Conservation (phyloP, 2,329 filamentous ascomycete species). For the Cladosporium colombiae region DNA sequence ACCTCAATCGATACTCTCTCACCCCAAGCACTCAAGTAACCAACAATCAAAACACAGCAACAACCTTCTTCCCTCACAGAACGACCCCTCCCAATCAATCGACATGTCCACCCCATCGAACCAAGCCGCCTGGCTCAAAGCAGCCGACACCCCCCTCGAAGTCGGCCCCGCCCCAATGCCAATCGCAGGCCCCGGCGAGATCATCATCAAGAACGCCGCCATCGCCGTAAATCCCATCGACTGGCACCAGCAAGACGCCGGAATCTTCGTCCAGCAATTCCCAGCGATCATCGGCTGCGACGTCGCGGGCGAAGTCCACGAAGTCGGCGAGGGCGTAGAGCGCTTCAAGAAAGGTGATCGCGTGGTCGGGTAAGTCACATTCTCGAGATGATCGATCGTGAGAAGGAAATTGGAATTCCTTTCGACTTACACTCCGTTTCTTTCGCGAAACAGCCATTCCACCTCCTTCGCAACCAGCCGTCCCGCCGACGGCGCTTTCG, state of each 20-base stretch:
- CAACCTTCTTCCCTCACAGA: not conserved
- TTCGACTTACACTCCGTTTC: not conserved
- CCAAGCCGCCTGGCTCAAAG: not conserved
- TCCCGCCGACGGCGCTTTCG: slow-evolving; percentile 28
- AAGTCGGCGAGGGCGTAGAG: slow-evolving; percentile 31
- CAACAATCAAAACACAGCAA: not conserved
- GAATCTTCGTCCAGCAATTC: slow-evolving; percentile 13
- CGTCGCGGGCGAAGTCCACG: slow-evolving; percentile 32
- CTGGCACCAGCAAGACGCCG: not conserved
- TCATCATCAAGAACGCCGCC: slow-evolving; percentile 33
- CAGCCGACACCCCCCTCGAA: not conserved
- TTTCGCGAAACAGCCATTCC: not conserved
- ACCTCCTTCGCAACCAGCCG: slow-evolving; percentile 22
- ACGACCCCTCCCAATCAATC: not conserved
- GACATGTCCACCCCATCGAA: not conserved
- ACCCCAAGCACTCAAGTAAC: not conserved
- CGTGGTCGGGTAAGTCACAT: slow-evolving; percentile 26
- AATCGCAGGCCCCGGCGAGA: slow-evolving; percentile 26
- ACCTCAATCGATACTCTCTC: not conserved
- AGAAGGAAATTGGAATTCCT: too few species aligned
- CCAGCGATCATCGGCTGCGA: slow-evolving; percentile 32
- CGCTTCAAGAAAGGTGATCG: slow-evolving; percentile 30
- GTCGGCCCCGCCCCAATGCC: slow-evolving; percentile 24
- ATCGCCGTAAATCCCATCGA: slow-evolving; percentile 35
- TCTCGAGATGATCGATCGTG: not conserved